Base-by-base conservation (phyloP, 2,329 filamentous ascomycete species). In the Mycogone perniciosa region DNA sequence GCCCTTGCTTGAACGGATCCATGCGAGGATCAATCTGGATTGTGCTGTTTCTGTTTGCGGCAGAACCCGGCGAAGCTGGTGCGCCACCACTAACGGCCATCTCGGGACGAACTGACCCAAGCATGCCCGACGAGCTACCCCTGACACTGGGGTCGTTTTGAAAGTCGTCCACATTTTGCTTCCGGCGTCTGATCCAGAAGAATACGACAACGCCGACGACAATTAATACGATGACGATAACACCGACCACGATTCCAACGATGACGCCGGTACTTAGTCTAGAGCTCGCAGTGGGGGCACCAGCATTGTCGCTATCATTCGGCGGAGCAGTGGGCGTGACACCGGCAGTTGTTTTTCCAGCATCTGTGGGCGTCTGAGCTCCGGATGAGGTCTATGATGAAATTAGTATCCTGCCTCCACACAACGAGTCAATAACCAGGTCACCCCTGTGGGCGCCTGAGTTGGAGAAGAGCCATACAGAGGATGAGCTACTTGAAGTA, bases 1-100 rank as follows among this genome's bases (percentile, higher is more conserved):
- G 68, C 13, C 76, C 76, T 34, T 75, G 72, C 44, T 77, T 74
- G 54, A 79, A 82, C 0, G 81, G 81, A 59, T 85, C 78, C 70
- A 85, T 76, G 41, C 82, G 74, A 31, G 82, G 82, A 60, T 85
- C 82, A 48, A 83, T 75, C 7, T 79, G 77, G 48, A 84, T 63
- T 41, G 71, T 70, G 62, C 76, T 78, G 55, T 73, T 79, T 50
- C 76, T 75, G 51, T 78, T 75, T 38, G 73, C 70, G 6, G 68
- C 69, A 3, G 72, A 71, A 31, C 55, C 63, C 7, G 63, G 61
- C 7, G 67, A 66, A 3, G 53, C 55, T 2, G 67, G 62, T 6
- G 63, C 60, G n/a, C 61, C 65, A 31, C 58, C 62, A 2, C 57
- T 57, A 7, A 44, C 33, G 20, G 54, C 53, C 71, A 77, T 74